Evolutionary conservation across 1,139 yeast species (phyloP), one percentile per base, ranked within the genome.

Genomic region (Sugiyamaella grinbergsii): DNA sequence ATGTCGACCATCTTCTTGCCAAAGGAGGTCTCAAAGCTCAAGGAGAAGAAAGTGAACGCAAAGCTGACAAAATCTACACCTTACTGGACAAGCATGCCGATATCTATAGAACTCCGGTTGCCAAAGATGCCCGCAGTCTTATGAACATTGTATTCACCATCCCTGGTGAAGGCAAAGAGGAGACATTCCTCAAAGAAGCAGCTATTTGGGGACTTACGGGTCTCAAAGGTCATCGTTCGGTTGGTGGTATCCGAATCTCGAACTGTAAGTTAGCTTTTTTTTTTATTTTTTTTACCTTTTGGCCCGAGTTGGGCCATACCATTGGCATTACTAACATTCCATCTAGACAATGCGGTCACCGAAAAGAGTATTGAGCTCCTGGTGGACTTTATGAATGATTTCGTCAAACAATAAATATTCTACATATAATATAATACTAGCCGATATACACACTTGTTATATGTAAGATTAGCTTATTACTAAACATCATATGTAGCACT

Each of bases 241-340:
- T 93, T 43, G 98, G 98, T 43, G 98, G 98, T 34, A 85, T 91
- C 72, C 84, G 98, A 70, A 93, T 95, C 18, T 90, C 97, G 11
- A 75, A 90, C 52, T 68, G 55, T 52, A 52, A 52, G 55, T 52
- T 5, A n/a, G n/a, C n/a, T n/a, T n/a, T n/a, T n/a, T n/a, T n/a
- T n/a, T n/a, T n/a, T n/a, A n/a, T n/a, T n/a, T n/a, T n/a, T n/a
- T n/a, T n/a, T n/a, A n/a, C n/a, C n/a, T n/a, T n/a, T n/a, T n/a
- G n/a, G n/a, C n/a, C n/a, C n/a, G n/a, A n/a, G n/a, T n/a, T n/a
- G n/a, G n/a, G n/a, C n/a, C n/a, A n/a, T n/a, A n/a, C n/a, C n/a
- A n/a, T n/a, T n/a, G 3, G 15, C 15, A 18, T 13, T 22, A 34
- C 47, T 49, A 36, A 41, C 45, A 26, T 5, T 3, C 18, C 36